Evolutionary conservation across 2,329 filamentous ascomycete genomes (phyloP).

Genomic region (Ceratocystis smalleyi): DNA sequence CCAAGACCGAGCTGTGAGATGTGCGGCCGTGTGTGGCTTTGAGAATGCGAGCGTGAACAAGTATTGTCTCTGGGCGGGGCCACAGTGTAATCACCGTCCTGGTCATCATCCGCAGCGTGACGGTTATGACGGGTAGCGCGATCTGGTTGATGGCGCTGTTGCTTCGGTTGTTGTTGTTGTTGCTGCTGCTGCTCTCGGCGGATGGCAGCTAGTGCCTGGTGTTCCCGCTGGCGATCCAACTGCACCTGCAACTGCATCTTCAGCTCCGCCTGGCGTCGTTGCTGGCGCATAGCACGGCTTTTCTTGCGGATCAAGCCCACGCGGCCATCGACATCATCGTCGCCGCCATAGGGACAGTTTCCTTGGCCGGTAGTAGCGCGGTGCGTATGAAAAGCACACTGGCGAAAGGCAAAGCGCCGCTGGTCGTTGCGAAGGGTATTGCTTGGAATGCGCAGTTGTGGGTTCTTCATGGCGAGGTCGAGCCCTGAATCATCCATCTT

Average conservation of each 20-base stretch:
- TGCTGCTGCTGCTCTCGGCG: slow-evolving; percentile 1
- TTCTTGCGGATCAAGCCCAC: slow-evolving; percentile 12
- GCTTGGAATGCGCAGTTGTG: slow-evolving; percentile 41
- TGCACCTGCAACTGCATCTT: slow-evolving; percentile 9
- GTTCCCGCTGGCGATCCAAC: background rate
- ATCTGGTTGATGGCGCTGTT: background rate
- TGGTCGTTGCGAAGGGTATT: slow-evolving; percentile 41
- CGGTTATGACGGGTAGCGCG: background rate
- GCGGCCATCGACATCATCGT: slow-evolving; percentile 11
- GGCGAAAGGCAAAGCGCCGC: slow-evolving; percentile 43
- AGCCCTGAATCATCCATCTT: slow-evolving; percentile 38
- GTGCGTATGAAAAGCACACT: slow-evolving; percentile 46
- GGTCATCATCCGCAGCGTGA: background rate
- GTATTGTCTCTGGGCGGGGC: background rate
- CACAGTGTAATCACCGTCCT: background rate
- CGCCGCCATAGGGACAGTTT: slow-evolving; percentile 32
- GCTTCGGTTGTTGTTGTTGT: background rate
- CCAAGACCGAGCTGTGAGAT: slow-evolving; percentile 5
- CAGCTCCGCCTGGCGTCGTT: slow-evolving; percentile 9
- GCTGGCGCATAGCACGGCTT: slow-evolving; percentile 8
- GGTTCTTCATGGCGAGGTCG: slow-evolving; percentile 42
- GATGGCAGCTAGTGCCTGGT: background rate
- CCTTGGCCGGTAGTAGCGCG: slow-evolving; percentile 38
- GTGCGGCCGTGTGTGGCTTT: background rate
- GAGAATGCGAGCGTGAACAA: slow-evolving; percentile 1